These are phyloP conservation scores for Gossypium sturtianum DNA, from an alignment of 345 rosid genomes.

Conservation along the genomic window DNA sequence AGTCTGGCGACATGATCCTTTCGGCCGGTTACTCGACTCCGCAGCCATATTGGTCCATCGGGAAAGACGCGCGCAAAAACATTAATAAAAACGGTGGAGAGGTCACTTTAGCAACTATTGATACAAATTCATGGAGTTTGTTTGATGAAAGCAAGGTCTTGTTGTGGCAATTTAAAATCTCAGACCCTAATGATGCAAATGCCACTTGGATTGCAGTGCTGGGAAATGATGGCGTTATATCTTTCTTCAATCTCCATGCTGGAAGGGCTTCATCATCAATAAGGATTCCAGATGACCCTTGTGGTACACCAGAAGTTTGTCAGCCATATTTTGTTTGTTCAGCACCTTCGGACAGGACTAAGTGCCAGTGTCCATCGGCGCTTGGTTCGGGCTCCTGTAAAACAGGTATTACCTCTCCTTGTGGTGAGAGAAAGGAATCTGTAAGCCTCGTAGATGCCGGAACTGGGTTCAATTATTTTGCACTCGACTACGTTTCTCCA, in stretches of 20 bases:
- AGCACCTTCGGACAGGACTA: constrained; percentile 23
- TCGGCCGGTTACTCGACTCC: constrained; percentile 53
- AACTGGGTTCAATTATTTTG: constrained; percentile 52
- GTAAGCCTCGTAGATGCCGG: constrained; percentile 50
- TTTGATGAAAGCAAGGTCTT: constrained; percentile 46
- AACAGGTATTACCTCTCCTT: constrained; percentile 50
- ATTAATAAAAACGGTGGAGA: constrained; percentile 40
- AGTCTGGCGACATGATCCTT: constrained; percentile 66
- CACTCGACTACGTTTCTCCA: constrained; percentile 51
- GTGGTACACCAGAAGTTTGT: constrained; percentile 70
- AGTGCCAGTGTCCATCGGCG: constrained; percentile 57
- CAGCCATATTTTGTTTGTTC: constrained; percentile 53
- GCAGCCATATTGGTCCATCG: constrained; percentile 83
- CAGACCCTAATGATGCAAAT: constrained; percentile 34
- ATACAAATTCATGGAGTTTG: constrained; percentile 73
- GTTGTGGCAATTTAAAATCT: constrained; percentile 48
- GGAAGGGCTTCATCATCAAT: constrained; percentile 29
- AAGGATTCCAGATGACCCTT: constrained; percentile 58
- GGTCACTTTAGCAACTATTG: constrained; percentile 40
- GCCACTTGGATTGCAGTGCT: constrained; percentile 72
- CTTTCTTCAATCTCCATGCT: constrained; percentile 47
- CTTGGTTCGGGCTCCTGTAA: constrained; percentile 41
- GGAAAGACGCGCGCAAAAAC: constrained; percentile 34
- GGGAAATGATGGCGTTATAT: constrained; percentile 52
- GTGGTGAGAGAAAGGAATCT: constrained; percentile 32